Base-by-base conservation (phyloP, 257 asterid genomes). In the Euphrasia confusa region DNA sequence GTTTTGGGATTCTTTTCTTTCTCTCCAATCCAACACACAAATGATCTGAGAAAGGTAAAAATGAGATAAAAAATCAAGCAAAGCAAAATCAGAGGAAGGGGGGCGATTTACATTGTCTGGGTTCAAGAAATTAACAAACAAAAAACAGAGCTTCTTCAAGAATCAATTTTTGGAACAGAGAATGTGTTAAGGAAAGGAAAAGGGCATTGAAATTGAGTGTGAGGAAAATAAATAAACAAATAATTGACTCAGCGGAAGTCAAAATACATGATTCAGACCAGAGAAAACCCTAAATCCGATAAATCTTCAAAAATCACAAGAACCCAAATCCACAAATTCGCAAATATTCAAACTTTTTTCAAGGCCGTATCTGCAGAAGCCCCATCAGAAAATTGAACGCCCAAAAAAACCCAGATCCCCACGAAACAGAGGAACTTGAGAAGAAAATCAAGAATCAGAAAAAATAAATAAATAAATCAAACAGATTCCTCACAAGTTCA, bases 91-190 rank as follows among this genome's bases (percentile, higher is more conserved):
- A 69, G 39, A 61, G 65, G 61, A 68, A 65, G 64, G 63, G 61
- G 66, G 63, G 65, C 37, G 71, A 58, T 49, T 15, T 53, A 18
- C 18, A n/a, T 40, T 55, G 54, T 68, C 54, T 24, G 68, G 60
- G 72, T 69, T 88, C 68, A 80, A 77, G 24, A 21, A 21, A 21
- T 21, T 84, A 73, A 30, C 33, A 72, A 52, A 54, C 71, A 54
- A 70, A 81, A 82, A 2, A 40, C 68, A 81, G 80, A 83, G 89
- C 86, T 76, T 79, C 71, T 61, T 53, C 77, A 47, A 74, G 94
- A 85, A 88, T 82, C 72, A 76, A 77, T 66, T 87, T 85, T 85
- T 73, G 33, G 5, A 77, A 68, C 76, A 78, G 77, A 66, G 50
- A 53, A 69, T 72, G 68, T 64, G 69, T 86, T 82, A 78, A 81